phyloP scores from a whole-genome alignment of 345 rosid species.

The Cardamine occulta region DNA sequence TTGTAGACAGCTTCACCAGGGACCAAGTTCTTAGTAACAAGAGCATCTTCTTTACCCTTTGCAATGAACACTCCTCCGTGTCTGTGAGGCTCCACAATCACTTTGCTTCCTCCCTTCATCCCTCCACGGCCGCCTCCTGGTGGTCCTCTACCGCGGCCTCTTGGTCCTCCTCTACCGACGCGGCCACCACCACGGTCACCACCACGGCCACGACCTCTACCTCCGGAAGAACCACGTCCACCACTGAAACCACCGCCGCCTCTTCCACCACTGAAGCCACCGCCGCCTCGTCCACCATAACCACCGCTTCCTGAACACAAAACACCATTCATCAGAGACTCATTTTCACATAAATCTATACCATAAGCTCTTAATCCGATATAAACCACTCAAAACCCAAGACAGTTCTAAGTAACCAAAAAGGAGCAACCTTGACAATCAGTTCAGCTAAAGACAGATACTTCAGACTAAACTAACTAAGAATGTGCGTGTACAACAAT shows the following conservation, averaged over 20 bases:
- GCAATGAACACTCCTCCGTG: constrained; percentile 88
- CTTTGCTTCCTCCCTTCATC: constrained; percentile 90
- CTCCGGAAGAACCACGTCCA: constrained; percentile 52
- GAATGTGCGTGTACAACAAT: neutral
- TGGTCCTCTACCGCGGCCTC: constrained; percentile 48
- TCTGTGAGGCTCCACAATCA: constrained; percentile 84
- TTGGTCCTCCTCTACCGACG: neutral
- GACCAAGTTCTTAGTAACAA: constrained; percentile 87
- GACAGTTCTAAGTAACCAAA: neutral
- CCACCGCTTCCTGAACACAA: constrained; percentile 44
- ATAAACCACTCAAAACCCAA: neutral
- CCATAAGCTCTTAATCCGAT: neutral
- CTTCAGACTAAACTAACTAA: constrained; percentile 1
- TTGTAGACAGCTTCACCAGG: constrained; percentile 96
- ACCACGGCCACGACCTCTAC: constrained; percentile 45
- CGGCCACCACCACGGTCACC: constrained; percentile 33
- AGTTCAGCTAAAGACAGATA: constrained; percentile 11
- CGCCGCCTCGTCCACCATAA: constrained; percentile 34
- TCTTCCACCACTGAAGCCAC: constrained; percentile 33
- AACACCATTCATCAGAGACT: neutral
- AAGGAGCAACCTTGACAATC: neutral
- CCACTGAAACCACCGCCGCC: constrained; percentile 52
- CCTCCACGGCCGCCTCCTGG: constrained; percentile 62
- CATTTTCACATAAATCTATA: neutral
- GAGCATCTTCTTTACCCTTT: constrained; percentile 93